phyloP scores from a whole-genome alignment of 2,329 filamentous ascomycete genomes.

The Penicillium brasilianum region DNA sequence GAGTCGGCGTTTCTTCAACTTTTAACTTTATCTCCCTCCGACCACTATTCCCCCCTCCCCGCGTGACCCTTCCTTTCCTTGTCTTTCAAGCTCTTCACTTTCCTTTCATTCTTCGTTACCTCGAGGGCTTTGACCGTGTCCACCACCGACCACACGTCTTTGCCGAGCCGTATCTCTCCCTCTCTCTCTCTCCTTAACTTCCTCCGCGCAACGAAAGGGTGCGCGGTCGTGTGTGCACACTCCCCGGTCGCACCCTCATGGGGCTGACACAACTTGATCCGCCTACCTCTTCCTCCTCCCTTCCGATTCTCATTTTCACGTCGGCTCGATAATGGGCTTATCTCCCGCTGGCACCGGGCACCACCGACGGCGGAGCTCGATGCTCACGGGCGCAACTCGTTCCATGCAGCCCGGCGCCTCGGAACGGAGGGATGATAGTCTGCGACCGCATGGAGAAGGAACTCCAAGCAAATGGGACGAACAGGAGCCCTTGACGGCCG shows the following conservation, averaged over 20 bases:
- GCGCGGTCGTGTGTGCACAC: conserved; percentile 23
- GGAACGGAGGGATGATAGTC: conserved; percentile 44
- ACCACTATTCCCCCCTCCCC: background rate
- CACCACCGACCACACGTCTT: background rate
- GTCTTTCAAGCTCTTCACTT: conserved; percentile 1
- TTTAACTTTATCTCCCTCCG: background rate
- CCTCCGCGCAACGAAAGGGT: conserved; percentile 9
- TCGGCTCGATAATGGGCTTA: conserved; percentile 39
- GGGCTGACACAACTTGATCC: conserved; percentile 19
- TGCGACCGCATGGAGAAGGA: conserved; percentile 32
- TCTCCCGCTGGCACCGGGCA: conserved; percentile 38
- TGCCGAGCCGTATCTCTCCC: background rate
- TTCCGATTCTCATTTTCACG: conserved; percentile 20
- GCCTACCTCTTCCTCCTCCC: conserved; percentile 13
- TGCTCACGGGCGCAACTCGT: conserved; percentile 52
- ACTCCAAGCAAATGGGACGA: conserved; percentile 39
- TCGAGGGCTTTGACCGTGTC: background rate
- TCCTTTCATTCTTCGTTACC: conserved; percentile 2
- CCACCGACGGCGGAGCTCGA: conserved; percentile 47
- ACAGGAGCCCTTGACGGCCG: conserved; percentile 39
- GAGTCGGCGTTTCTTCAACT: conserved; percentile 6
- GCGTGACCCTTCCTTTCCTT: conserved; percentile 15
- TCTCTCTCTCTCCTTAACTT: background rate
- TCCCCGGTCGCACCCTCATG: conserved; percentile 26
- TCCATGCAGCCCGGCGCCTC: conserved; percentile 49